Conservation (phyloP, 306 rosid genomes). For the Cicer yamashitae region DNA sequence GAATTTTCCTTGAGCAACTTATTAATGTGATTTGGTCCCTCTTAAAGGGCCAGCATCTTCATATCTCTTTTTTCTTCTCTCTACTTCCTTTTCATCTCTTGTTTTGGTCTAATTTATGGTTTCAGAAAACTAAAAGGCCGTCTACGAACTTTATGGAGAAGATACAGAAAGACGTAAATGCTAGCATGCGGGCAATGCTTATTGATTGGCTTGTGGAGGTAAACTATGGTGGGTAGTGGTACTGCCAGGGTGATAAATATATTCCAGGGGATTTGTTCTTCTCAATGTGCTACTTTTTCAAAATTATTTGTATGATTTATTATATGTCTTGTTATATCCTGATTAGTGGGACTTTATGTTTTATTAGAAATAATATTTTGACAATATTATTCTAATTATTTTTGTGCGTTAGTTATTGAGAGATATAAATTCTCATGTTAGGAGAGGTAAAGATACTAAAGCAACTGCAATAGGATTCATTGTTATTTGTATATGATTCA, state of each 20-base stretch:
- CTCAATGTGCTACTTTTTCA: neutral
- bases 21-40: slow-evolving; percentile 13
- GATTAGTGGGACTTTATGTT: slow-evolving; percentile 7
- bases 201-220: slow-evolving; percentile 96
- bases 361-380: slow-evolving; percentile 9
- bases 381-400: slow-evolving; percentile 10
- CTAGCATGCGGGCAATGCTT: slow-evolving; percentile 80
- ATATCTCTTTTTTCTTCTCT: slow-evolving; percentile 12
- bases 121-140: slow-evolving; percentile 76
- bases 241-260: slow-evolving; percentile 27
- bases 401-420: neutral
- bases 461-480: neutral
- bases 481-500: neutral
- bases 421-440: neutral
- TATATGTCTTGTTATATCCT: slow-evolving; percentile 8
- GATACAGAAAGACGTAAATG: slow-evolving; percentile 73
- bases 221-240: slow-evolving; percentile 47
- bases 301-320: neutral
- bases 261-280: slow-evolving; percentile 31
- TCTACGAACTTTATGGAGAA: slow-evolving; percentile 76
- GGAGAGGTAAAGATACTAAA: neutral
- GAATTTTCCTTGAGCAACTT: slow-evolving; percentile 10
- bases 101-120: slow-evolving; percentile 37
- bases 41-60: neutral
- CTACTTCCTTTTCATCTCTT: neutral